Percentiles rank a stretch among this genome's conserved stretches.
These are phyloP conservation scores for Pseudopyricularia javanii DNA, from an alignment of 2,329 filamentous ascomycete genomes.

Conservation along the genomic window DNA sequence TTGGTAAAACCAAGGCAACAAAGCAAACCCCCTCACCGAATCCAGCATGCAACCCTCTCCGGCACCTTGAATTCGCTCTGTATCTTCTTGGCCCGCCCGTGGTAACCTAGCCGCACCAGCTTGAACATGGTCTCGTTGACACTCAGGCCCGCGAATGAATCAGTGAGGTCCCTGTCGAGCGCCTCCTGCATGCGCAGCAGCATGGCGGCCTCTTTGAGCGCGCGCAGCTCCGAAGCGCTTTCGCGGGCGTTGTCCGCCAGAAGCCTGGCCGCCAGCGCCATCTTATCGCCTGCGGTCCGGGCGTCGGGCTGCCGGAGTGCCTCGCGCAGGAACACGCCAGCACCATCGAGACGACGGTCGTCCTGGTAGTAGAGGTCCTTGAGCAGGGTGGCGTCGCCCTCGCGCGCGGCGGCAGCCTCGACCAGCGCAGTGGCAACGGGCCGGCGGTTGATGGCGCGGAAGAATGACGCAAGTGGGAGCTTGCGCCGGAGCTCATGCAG, in stretches of 20 bases:
- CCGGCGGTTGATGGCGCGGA: conserved; percentile 76
- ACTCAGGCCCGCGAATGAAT: conserved; percentile 68
- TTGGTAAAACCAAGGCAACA: neutral
- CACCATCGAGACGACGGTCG: conserved; percentile 77
- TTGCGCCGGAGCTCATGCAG: conserved; percentile 82
- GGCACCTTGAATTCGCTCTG: conserved; percentile 87
- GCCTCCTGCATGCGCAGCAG: conserved; percentile 77
- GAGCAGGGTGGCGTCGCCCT: conserved; percentile 65
- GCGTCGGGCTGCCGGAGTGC: conserved; percentile 62
- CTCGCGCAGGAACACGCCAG: conserved; percentile 76
- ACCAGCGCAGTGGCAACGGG: conserved; percentile 82
- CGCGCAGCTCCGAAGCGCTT: conserved; percentile 56
- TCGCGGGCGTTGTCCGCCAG: conserved; percentile 72
- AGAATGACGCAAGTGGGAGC: conserved; percentile 80
- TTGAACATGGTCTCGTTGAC: conserved; percentile 90
- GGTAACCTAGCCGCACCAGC: conserved; percentile 69
- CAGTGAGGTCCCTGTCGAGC: conserved; percentile 72
- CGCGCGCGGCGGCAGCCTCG: conserved; percentile 62
- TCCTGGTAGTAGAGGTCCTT: conserved; percentile 98
- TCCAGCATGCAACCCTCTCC: conserved; percentile 86
- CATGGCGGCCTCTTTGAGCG: conserved; percentile 67
- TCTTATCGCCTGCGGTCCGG: conserved; percentile 66
- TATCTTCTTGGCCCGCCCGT: conserved; percentile 75
- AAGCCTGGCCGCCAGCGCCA: conserved; percentile 74
- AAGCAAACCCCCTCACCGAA: conserved; percentile 28